Conservation (phyloP, 352 stramenopile genomes). For the Pythium phragmitis region DNA sequence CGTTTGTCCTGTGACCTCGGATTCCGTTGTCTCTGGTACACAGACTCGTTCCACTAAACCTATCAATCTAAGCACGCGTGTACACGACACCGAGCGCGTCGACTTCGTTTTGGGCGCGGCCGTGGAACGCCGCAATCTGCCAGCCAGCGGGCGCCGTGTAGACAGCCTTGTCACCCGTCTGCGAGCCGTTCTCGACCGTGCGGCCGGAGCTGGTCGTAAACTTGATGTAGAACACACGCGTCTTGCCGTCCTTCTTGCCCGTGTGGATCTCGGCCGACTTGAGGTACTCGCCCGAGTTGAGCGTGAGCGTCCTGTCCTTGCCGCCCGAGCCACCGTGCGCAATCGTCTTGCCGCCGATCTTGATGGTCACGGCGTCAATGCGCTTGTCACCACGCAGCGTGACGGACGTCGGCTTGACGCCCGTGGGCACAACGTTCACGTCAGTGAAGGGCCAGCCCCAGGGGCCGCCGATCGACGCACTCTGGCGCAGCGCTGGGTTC, state of each 20-base stretch:
- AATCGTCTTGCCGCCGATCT: constrained; percentile 24
- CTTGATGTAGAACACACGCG: constrained; percentile 48
- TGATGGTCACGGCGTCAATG: constrained; percentile 40
- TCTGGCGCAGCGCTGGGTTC: constrained; percentile 33
- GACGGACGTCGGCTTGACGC: constrained; percentile 34
- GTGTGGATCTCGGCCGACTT: constrained; percentile 45
- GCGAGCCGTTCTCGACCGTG: constrained; percentile 32
- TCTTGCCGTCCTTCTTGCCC: constrained; percentile 39
- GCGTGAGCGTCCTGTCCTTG: constrained; percentile 32
- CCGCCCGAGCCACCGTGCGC: constrained; percentile 46
- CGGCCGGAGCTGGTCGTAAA: constrained; percentile 38
- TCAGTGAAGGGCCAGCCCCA: constrained; percentile 42
- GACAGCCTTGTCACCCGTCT: constrained; percentile 30
- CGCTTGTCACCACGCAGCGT: constrained; percentile 31
- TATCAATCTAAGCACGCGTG: constrained; percentile 23
- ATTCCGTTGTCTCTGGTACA: too few species aligned
- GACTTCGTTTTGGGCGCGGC: constrained; percentile 35
- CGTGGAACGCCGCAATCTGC: constrained; percentile 53
- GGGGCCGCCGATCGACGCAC: constrained; percentile 37
- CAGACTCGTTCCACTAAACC: background rate
- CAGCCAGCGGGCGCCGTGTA: constrained; percentile 38
- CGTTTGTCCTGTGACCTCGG: background rate
- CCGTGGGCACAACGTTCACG: constrained; percentile 27
- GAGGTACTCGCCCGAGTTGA: constrained; percentile 43
- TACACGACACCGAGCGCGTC: constrained; percentile 46